Conservation (phyloP, 2,329 filamentous ascomycete genomes). For the Mycosphaerella sp. region DNA sequence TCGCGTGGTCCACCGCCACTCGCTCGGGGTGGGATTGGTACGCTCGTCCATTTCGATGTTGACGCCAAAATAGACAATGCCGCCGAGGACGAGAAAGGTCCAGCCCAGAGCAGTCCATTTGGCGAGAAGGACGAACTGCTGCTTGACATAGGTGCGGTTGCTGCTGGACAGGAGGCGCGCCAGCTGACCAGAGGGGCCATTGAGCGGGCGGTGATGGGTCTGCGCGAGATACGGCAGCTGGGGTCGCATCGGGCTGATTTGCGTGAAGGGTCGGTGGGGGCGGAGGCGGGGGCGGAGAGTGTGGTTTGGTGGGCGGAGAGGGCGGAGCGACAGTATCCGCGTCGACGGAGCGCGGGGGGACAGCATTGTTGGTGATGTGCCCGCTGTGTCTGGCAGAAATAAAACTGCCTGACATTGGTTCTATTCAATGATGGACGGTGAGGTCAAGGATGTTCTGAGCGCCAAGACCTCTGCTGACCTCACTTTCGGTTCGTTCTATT, state of each 20-base stretch:
- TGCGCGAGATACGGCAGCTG: constrained; percentile 62
- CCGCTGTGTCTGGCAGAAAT: too few relatives aligned
- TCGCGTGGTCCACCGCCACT: constrained; percentile 70
- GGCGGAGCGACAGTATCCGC: constrained; percentile 26
- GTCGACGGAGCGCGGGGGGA: constrained; percentile 12
- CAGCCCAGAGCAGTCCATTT: constrained; percentile 64
- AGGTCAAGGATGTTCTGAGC: too few relatives aligned
- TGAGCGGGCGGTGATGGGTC: constrained; percentile 30
- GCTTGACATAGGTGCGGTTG: constrained; percentile 61
- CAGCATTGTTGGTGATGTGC: constrained; percentile 16
- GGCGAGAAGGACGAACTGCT: constrained; percentile 63
- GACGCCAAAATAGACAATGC: constrained; percentile 58
- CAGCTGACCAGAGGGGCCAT: constrained; percentile 39
- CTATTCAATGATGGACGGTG: too few relatives aligned
- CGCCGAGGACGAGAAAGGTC: constrained; percentile 54
- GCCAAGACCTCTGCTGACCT: too few relatives aligned
- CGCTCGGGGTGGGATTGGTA: constrained; percentile 70
- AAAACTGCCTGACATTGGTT: too few relatives aligned
- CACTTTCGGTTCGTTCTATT: too few relatives aligned
- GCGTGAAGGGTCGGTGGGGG: constrained; percentile 51
- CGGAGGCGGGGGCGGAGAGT: constrained; percentile 10
- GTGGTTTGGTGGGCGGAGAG: constrained; percentile 23
- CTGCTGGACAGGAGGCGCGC: constrained; percentile 75
- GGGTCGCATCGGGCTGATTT: constrained; percentile 52
- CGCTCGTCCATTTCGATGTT: constrained; percentile 71